Conservation (phyloP, 108 stramenopile genomes). For the Pseudonitzschia pungens region DNA sequence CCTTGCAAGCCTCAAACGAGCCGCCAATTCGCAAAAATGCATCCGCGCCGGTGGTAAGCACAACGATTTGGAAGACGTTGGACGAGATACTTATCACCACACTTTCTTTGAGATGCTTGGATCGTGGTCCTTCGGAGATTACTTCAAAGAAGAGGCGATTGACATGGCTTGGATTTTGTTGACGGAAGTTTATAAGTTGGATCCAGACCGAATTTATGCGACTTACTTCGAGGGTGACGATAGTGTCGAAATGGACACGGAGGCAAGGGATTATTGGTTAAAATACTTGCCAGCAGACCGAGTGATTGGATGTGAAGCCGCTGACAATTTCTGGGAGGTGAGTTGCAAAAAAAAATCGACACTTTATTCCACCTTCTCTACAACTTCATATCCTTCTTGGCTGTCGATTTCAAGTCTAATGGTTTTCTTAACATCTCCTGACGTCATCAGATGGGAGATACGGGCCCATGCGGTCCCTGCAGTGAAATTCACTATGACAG, state of each 20-base stretch:
- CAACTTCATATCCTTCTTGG: background rate
- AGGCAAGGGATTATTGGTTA: slow-evolving; percentile 84
- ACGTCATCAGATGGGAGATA: slow-evolving; percentile 83
- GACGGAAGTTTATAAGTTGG: slow-evolving; percentile 86
- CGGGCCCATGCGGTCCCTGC: slow-evolving; percentile 97
- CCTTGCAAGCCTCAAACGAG: slow-evolving; percentile 75
- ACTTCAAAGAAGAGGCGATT: slow-evolving; percentile 96
- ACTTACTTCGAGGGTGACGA: slow-evolving; percentile 98
- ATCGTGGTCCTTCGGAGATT: slow-evolving; percentile 94
- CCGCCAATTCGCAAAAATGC: slow-evolving; percentile 97
- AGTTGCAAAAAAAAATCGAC: background rate
- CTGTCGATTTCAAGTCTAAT: background rate
- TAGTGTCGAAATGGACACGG: slow-evolving; percentile 71
- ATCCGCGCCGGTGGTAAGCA: slow-evolving; percentile 99
- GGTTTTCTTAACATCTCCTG: background rate
- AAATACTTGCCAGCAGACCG: slow-evolving; percentile 68
- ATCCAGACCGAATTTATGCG: slow-evolving; percentile 87
- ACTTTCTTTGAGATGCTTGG: slow-evolving; percentile 99
- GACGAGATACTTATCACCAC: slow-evolving; percentile 98
- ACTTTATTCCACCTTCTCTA: slow-evolving; percentile 2
- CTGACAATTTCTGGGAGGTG: slow-evolving; percentile 99
- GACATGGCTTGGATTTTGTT: slow-evolving; percentile 93
- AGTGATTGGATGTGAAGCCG: slow-evolving; percentile 86
- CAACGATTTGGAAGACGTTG: slow-evolving; percentile 99
- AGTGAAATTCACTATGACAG: slow-evolving; percentile 97